Conservation (phyloP, 176 grass and related monocot species). For the sorghum (Sorghum bicolor) region DNA sequence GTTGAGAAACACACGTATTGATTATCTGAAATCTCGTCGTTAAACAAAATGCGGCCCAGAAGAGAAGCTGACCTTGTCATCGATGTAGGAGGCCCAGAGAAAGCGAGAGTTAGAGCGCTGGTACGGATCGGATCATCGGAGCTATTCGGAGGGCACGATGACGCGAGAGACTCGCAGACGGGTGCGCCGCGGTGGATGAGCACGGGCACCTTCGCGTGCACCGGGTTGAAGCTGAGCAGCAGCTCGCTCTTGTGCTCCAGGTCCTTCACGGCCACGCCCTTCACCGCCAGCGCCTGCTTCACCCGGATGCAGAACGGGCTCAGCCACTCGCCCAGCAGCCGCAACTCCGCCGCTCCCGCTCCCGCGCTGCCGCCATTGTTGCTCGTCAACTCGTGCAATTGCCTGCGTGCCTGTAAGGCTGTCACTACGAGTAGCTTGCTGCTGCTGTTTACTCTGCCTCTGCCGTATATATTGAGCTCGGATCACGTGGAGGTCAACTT, state of each 20-base stretch:
- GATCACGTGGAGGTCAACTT: no score
- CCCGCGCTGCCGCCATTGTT: neutral
- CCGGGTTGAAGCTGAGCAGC: slow-evolving; percentile 33
- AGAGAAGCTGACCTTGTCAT: slow-evolving; percentile 7
- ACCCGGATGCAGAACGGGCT: slow-evolving; percentile 39
- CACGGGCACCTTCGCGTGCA: slow-evolving; percentile 44
- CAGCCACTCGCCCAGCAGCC: slow-evolving; percentile 26
- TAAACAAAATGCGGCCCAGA: neutral
- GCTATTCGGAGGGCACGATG: no score
- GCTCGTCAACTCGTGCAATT: neutral
- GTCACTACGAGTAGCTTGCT: neutral
- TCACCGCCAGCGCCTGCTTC: slow-evolving; percentile 12
- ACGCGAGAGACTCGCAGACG: slow-evolving; percentile 46
- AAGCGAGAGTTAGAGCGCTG: slow-evolving; percentile 26
- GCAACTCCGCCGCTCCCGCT: slow-evolving; percentile 11
- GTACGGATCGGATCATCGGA: slow-evolving; percentile 22
- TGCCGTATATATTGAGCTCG: neutral
- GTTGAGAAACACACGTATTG: no score
- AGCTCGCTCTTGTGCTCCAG: slow-evolving; percentile 32
- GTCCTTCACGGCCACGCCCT: slow-evolving; percentile 14
- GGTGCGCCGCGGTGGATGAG: slow-evolving; percentile 34
- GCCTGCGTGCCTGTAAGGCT: no score
- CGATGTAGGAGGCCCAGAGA: slow-evolving; percentile 39
- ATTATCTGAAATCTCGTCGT: no score
- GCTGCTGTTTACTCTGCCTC: neutral